A percentile compares a stretch with the other conserved stretches of the same genome.
These are phyloP conservation scores for Amanita rimosa DNA, from an alignment of 768 basidiomycete species.

Conservation along the genomic window DNA sequence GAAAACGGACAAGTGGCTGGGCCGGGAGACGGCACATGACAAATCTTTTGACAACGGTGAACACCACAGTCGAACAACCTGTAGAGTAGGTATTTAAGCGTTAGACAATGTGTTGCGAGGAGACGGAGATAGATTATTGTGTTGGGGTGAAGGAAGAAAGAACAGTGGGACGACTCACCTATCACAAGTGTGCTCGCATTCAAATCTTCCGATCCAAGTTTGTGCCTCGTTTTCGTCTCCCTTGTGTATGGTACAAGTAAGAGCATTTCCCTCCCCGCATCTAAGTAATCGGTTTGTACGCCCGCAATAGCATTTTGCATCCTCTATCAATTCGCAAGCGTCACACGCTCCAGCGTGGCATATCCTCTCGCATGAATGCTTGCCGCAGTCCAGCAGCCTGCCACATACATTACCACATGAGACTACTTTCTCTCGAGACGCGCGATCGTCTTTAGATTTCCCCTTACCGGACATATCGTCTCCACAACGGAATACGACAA, in stretches of 20 bases:
- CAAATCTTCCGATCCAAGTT: conserved; percentile 51
- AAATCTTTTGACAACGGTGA: conserved; percentile 64
- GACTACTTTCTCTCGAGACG: conserved; percentile 12
- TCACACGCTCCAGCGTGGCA: conserved; percentile 78
- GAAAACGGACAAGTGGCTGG: conserved; percentile 63
- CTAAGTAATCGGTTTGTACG: conserved; percentile 40
- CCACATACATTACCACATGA: conserved; percentile 35
- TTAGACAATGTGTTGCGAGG: neutral
- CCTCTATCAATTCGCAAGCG: conserved; percentile 45
- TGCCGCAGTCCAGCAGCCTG: conserved; percentile 48
- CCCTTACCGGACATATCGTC: conserved; percentile 19
- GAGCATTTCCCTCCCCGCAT: conserved; percentile 56
- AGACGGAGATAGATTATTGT: neutral
- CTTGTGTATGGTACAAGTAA: conserved; percentile 19
- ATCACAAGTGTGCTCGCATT: conserved; percentile 50
- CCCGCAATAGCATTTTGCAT: conserved; percentile 73
- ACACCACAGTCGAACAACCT: conserved; percentile 67
- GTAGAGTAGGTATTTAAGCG: neutral
- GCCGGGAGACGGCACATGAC: conserved; percentile 60
- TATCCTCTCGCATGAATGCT: conserved; percentile 52
- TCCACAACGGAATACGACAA: conserved; percentile 50
- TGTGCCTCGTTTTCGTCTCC: conserved; percentile 25
- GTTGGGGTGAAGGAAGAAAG: conserved; percentile 2
- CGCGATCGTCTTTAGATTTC: conserved; percentile 13
- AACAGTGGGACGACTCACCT: conserved; percentile 26